A percentile compares a stretch with the other conserved stretches of the same genome.
Conservation (phyloP, 768 basidiomycete species). For the Nidula microcarpa region DNA sequence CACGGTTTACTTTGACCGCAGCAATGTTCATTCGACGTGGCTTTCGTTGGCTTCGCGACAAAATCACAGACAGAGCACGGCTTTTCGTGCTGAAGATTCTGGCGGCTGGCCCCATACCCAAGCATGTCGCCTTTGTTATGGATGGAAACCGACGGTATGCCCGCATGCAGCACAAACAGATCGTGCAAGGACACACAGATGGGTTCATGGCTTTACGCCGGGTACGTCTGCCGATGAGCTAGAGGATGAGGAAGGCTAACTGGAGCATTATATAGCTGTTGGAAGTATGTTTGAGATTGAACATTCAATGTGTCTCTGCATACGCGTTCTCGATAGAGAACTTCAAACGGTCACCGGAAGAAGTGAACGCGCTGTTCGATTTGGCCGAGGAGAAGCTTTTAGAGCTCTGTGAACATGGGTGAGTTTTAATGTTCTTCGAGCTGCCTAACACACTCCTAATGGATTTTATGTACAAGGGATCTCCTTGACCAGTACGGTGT, state of each 20-base stretch:
- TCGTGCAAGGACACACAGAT: conserved; percentile 76
- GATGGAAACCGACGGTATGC: conserved; percentile 96
- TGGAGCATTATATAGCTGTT: not conserved
- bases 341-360: conserved; percentile 82
- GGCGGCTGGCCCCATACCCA: conserved; percentile 79
- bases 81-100: conserved; percentile 63
- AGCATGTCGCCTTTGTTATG: conserved; percentile 94
- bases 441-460: not conserved
- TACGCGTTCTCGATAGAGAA: conserved; percentile 99
- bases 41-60: conserved; percentile 22
- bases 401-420: conserved; percentile 84
- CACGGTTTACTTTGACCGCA: not conserved
- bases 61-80: conserved; percentile 28
- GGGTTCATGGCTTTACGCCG: conserved; percentile 79
- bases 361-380: conserved; percentile 87
- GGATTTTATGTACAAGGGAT: conserved; percentile 43
- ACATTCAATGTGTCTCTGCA: conserved; percentile 82
- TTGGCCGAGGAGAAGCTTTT: conserved; percentile 74
- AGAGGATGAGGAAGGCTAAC: not conserved
- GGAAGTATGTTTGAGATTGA: conserved; percentile 79
- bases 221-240: conserved; percentile 41
- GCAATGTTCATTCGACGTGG: conserved; percentile 21
- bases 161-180: conserved; percentile 56
- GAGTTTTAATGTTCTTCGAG: conserved; percentile 15
- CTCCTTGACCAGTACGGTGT: conserved; percentile 81